These are phyloP conservation scores for Boletus edulis DNA, from an alignment of 768 basidiomycete species.

Conservation along the genomic window DNA sequence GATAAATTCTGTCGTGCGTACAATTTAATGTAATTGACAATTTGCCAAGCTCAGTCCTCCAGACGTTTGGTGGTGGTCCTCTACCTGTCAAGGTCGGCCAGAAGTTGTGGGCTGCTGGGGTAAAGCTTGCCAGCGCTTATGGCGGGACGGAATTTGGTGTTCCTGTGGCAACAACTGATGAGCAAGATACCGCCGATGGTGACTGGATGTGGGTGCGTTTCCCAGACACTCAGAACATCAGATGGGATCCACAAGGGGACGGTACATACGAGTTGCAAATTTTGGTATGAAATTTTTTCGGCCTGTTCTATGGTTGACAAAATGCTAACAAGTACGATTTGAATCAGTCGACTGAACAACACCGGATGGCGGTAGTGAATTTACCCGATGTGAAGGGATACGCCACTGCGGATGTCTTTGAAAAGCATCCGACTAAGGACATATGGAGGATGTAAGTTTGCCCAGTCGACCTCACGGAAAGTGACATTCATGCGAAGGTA, in stretches of 20 bases:
- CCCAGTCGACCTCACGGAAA: too few relatives aligned
- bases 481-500: too few relatives aligned
- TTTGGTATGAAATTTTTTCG: too few relatives aligned
- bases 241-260: too few relatives aligned
- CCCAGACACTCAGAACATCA: too few relatives aligned
- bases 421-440: too few relatives aligned
- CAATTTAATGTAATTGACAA: not conserved
- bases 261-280: too few relatives aligned
- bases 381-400: conserved; percentile 39
- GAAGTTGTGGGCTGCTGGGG: conserved; percentile 21
- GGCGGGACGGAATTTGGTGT: conserved; percentile 34
- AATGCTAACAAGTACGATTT: too few relatives aligned
- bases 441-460: too few relatives aligned
- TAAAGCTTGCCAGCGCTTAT: conserved; percentile 33
- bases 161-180: not conserved
- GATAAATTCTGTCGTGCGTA: conserved; percentile 30
- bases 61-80: conserved; percentile 33
- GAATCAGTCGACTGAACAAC: not conserved
- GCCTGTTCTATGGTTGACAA: too few relatives aligned
- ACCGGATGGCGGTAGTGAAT: conserved; percentile 29
- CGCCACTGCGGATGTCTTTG: conserved; percentile 39
- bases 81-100: conserved; percentile 36
- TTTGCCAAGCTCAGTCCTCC: too few relatives aligned
- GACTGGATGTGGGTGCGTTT: too few relatives aligned
- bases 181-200: conserved; percentile 10